phyloP scores from a whole-genome alignment of 495 filamentous ascomycete genomes.

The Parachaetomium inaequale region DNA sequence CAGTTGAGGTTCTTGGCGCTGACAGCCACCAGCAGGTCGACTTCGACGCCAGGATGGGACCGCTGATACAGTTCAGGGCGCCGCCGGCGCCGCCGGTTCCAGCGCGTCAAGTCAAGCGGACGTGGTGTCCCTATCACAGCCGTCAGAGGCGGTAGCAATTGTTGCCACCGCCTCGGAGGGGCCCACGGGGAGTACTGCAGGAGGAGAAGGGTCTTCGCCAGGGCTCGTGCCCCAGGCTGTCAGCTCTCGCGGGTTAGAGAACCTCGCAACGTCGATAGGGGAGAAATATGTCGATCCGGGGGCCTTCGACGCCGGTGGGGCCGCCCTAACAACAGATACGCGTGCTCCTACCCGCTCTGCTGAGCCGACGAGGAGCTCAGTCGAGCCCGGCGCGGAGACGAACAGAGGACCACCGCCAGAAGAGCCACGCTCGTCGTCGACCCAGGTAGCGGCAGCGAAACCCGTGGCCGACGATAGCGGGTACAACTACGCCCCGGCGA shows the following conservation, averaged over 20 bases:
- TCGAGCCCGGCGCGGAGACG: conserved; percentile 14
- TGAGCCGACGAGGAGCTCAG: conserved; percentile 14
- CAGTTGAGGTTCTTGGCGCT: neutral
- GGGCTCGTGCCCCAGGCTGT: neutral
- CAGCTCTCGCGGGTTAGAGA: neutral
- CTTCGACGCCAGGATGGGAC: conserved; percentile 15
- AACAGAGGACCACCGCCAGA: conserved; percentile 19
- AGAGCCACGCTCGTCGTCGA: neutral
- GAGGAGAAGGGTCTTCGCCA: neutral
- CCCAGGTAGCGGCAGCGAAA: neutral
- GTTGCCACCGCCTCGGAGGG: neutral
- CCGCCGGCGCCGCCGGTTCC: conserved; percentile 1
- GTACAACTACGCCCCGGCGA: neutral
- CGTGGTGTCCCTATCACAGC: neutral
- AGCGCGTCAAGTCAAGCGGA: neutral
- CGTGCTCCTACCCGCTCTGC: conserved; percentile 19
- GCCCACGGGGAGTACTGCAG: neutral
- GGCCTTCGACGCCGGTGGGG: conserved; percentile 18
- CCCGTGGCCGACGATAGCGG: neutral
- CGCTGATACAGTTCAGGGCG: conserved; percentile 4
- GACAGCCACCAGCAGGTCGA: conserved; percentile 5
- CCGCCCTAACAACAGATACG: conserved; percentile 21
- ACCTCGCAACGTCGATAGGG: conserved; percentile 6
- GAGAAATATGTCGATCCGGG: conserved; percentile 21
- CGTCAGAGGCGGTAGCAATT: neutral